Conservation (phyloP, 2,329 filamentous ascomycete species). For the Colletotrichum incanum region DNA sequence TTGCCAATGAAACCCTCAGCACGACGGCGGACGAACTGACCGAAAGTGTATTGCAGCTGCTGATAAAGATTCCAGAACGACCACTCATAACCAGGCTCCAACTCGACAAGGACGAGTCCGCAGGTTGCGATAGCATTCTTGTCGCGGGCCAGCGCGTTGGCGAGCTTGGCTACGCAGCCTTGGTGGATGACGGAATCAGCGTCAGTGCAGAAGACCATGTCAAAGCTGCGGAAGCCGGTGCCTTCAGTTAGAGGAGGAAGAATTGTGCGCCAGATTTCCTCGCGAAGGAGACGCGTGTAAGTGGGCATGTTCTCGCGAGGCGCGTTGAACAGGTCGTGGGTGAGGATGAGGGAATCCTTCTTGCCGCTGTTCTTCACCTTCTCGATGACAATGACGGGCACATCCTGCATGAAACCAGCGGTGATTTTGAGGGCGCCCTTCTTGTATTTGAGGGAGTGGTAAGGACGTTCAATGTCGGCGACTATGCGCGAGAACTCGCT, state of each 20-base stretch:
- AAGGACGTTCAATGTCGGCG: conserved; percentile 21
- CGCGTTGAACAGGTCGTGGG: conserved; percentile 25
- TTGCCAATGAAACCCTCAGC: conserved; percentile 19
- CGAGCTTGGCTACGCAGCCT: conserved; percentile 25
- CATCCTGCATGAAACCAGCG: conserved; percentile 28
- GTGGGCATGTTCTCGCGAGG: conserved; percentile 17
- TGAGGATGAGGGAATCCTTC: conserved; percentile 27
- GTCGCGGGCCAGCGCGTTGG: conserved; percentile 21
- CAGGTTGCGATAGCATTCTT: conserved; percentile 14
- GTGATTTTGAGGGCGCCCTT: conserved; percentile 14
- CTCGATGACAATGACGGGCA: conserved; percentile 28
- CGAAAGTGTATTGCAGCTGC: conserved; percentile 28
- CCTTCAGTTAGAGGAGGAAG: conserved; percentile 12
- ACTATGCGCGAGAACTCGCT: conserved; percentile 26
- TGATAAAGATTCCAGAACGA: conserved; percentile 28
- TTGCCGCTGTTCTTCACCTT: conserved; percentile 26
- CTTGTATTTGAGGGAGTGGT: conserved; percentile 31
- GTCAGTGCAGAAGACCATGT: conserved; percentile 31
- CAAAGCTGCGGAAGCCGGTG: conserved; percentile 13
- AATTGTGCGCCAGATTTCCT: conserved; percentile 10
- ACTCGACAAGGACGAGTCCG: conserved; percentile 21
- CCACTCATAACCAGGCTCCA: conserved; percentile 21
- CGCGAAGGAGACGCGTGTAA: conserved; percentile 15
- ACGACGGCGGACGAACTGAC: conserved; percentile 20
- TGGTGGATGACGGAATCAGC: conserved; percentile 29